phyloP scores from a whole-genome alignment of 129 eudicot species.

The Logfia minima region DNA sequence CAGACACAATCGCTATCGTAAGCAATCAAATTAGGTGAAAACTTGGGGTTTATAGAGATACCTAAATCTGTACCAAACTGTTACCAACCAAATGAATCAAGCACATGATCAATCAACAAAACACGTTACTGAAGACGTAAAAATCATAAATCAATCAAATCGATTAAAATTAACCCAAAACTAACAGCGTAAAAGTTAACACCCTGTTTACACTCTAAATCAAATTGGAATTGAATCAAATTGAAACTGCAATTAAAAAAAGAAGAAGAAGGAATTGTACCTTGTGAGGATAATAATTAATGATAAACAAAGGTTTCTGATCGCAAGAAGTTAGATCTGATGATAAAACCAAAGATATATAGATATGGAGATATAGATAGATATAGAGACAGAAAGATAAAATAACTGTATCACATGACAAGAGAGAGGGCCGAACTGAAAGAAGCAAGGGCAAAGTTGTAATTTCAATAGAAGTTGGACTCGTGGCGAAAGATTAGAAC shows the following conservation, averaged over 20 bases:
- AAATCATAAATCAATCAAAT: slow-evolving; percentile 14
- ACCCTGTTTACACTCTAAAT: not conserved
- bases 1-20: not conserved
- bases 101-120: slow-evolving; percentile 6
- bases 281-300: slow-evolving; percentile 26
- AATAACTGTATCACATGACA: slow-evolving; percentile 54
- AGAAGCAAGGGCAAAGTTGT: slow-evolving; percentile 47
- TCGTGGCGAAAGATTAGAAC: slow-evolving; percentile 46
- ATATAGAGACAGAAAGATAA: slow-evolving; percentile 6
- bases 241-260: not conserved
- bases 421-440: slow-evolving; percentile 39
- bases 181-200: slow-evolving; percentile 15
- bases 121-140: slow-evolving; percentile 9
- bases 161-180: not conserved
- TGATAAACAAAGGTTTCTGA: not conserved
- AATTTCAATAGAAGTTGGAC: not conserved
- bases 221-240: not conserved
- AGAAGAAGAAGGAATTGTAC: slow-evolving; percentile 29
- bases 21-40: slow-evolving; percentile 22
- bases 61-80: slow-evolving; percentile 4
- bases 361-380: slow-evolving; percentile 1
- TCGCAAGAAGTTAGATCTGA: slow-evolving; percentile 41
- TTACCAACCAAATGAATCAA: slow-evolving; percentile 20
- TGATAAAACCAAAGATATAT: slow-evolving; percentile 32
- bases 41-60: not conserved